Base-by-base conservation (phyloP, 371 early-diverging fungal species). In the Mucor velutinosus region DNA sequence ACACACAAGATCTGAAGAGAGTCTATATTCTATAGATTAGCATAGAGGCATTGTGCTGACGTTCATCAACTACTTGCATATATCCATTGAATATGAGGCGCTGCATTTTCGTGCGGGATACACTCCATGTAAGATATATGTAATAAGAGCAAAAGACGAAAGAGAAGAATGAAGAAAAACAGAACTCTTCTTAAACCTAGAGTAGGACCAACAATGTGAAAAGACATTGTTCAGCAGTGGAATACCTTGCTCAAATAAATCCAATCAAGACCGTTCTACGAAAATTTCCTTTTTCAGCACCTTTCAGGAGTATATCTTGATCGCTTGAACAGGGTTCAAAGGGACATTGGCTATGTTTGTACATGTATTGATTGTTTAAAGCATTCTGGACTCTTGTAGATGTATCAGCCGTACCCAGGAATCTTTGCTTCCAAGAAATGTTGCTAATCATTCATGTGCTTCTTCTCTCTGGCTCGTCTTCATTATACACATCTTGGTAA, bases 1-100 rank as follows among this genome's bases (percentile, higher is more conserved):
- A 61, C 1, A 76, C 63, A 47, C 73, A 76, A 23, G 64, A 47
- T 33, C 70, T 68, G 41, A 70, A 76, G 5, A 67, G 30, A 4
- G 65, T 32, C 76, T 75, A 58, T 49, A 14, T 51, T 25, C 21
- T 1, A 29, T 29, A 51, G 19, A 14, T 39, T n/a, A 21, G 21
- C 11, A 19, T 14, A 39, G 15, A 51, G 17, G 25, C 51, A 51
- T 23, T 51, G 25, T 51, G 25, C 25, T 51, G 23, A 12, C 23
- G 5, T 4, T 21, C 25, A 51, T 37, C 37, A 39, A 23, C 55
- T 39, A 72, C 72, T 60, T 64, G 35, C 72, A 67, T 72, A 30
- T 51, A 67, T 67, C 72, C 67, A 72, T 60, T 64, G 62, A 39
- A 72, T 60, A 56, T 59, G 56, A 60, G 70, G 21, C 8, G 41